Evolutionary conservation across 2,329 filamentous ascomycete species (phyloP).

Genomic region (Paecilomyces fulvus): DNA sequence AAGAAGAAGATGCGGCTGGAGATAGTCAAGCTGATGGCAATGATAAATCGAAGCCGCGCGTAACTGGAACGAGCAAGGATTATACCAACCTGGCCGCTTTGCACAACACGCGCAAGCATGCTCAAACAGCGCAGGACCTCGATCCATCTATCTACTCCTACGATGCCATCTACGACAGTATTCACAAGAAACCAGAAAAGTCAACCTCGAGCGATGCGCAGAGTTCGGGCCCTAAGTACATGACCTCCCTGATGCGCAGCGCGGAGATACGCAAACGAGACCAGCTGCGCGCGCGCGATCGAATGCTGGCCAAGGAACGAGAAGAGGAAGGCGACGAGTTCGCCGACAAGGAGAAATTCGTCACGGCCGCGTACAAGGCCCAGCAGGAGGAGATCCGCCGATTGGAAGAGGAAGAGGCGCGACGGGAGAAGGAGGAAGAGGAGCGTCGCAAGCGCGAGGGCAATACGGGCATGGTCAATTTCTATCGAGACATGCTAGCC

Average conservation of each 20-base stretch:
- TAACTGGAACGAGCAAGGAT: constrained; percentile 13
- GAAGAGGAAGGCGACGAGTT: constrained; percentile 60
- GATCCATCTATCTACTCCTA: constrained; percentile 44
- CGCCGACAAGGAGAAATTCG: constrained; percentile 59
- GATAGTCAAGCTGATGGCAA: constrained; percentile 7
- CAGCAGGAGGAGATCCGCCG: constrained; percentile 53
- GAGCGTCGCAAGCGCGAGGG: constrained; percentile 39
- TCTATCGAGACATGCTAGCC: constrained; percentile 53
- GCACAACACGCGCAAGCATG: constrained; percentile 38
- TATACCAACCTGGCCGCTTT: constrained; percentile 40
- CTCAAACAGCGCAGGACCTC: constrained; percentile 34
- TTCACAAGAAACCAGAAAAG: constrained; percentile 32
- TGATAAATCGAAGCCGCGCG: constrained; percentile 4
- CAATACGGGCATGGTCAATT: constrained; percentile 49
- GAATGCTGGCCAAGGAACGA: constrained; percentile 51
- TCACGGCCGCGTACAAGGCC: constrained; percentile 56
- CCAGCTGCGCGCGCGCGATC: constrained; percentile 53
- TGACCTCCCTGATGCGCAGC: constrained; percentile 50
- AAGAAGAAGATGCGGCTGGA: constrained; percentile 16
- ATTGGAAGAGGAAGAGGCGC: constrained; percentile 51
- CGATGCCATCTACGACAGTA: constrained; percentile 40
- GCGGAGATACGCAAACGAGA: constrained; percentile 57
- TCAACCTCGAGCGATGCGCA: constrained; percentile 12
- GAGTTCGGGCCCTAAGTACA: constrained; percentile 47
- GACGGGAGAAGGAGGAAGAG: constrained; percentile 45